Evolutionary conservation across 2,329 filamentous ascomycete species (phyloP).

Genomic region (Ascocoryne sarcoides): DNA sequence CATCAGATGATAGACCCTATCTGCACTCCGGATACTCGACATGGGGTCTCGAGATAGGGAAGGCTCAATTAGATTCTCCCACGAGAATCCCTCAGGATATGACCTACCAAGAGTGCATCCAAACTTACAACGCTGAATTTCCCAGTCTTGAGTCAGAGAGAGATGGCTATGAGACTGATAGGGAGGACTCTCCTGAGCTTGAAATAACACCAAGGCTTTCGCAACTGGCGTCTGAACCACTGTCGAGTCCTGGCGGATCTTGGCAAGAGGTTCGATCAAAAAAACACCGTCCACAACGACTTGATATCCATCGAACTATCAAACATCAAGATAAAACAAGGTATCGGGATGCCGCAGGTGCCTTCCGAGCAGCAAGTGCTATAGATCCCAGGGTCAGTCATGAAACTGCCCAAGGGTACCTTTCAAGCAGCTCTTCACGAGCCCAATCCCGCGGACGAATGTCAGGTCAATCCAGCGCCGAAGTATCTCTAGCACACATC

Average conservation of each 20-base stretch:
- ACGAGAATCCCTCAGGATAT: slow-evolving; percentile 14
- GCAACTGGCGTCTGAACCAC: slow-evolving; percentile 9
- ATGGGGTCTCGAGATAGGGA: slow-evolving; percentile 20
- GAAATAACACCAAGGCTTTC: slow-evolving; percentile 15
- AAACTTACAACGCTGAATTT: slow-evolving; percentile 8
- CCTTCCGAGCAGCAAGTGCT: slow-evolving; percentile 35
- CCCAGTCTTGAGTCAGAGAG: slow-evolving; percentile 15
- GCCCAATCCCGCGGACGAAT: slow-evolving; percentile 17
- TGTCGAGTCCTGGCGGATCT: slow-evolving; percentile 15
- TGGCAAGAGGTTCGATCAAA: slow-evolving; percentile 17
- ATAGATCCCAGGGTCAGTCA: slow-evolving; percentile 21
- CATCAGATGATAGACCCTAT: slow-evolving; percentile 20
- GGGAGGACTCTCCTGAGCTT: slow-evolving; percentile 14
- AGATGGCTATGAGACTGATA: slow-evolving; percentile 24
- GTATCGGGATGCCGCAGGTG: slow-evolving; percentile 37
- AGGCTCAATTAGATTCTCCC: slow-evolving; percentile 22
- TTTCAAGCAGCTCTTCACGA: slow-evolving; percentile 12
- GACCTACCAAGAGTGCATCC: slow-evolving; percentile 11
- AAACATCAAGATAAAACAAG: slow-evolving; percentile 32
- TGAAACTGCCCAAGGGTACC: slow-evolving; percentile 21
- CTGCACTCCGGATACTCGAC: slow-evolving; percentile 20
- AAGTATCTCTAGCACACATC: slow-evolving; percentile 36
- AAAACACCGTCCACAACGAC: slow-evolving; percentile 16
- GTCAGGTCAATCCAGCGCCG: slow-evolving; percentile 32
- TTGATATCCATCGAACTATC: slow-evolving; percentile 34